Conservation (phyloP, 1,284 basidiomycete genomes). For the Sanghuangporus baumii region DNA sequence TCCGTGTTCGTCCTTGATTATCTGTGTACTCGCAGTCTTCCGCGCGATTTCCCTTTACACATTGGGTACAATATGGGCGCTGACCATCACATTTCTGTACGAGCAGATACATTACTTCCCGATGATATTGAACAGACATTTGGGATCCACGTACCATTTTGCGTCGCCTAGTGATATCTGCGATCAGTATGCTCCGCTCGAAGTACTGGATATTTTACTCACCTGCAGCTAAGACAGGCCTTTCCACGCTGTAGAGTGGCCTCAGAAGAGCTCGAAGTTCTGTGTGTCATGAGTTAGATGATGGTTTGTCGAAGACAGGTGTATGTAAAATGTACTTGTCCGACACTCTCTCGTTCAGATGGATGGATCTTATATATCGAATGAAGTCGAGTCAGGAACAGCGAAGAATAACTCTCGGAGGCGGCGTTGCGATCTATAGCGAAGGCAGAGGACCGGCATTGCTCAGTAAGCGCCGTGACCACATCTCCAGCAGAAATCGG, state of each 20-base stretch:
- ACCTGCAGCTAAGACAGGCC: slow-evolving; percentile 26
- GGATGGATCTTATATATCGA: neutral
- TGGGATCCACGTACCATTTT: slow-evolving; percentile 30
- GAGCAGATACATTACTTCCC: neutral
- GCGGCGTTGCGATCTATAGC: too few relatives aligned
- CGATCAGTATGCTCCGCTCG: neutral
- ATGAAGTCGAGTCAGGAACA: neutral
- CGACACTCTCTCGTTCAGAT: neutral
- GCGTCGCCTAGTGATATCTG: slow-evolving; percentile 27
- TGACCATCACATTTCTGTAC: slow-evolving; percentile 37
- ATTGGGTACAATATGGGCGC: slow-evolving; percentile 34
- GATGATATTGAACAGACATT: neutral
- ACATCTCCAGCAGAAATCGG: too few relatives aligned
- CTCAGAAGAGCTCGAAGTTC: neutral
- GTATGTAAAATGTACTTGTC: neutral
- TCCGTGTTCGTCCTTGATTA: slow-evolving; percentile 29
- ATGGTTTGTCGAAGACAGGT: neutral
- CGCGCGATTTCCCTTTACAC: slow-evolving; percentile 28
- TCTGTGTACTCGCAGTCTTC: slow-evolving; percentile 40
- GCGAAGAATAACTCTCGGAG: too few relatives aligned
- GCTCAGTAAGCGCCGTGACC: too few relatives aligned
- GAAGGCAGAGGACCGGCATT: too few relatives aligned
- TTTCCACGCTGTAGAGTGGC: slow-evolving; percentile 19
- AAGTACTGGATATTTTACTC: neutral
- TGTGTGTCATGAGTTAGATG: neutral